Base-by-base conservation (phyloP, 2,329 filamentous ascomycete genomes). In the Fusarium bulbicola region DNA sequence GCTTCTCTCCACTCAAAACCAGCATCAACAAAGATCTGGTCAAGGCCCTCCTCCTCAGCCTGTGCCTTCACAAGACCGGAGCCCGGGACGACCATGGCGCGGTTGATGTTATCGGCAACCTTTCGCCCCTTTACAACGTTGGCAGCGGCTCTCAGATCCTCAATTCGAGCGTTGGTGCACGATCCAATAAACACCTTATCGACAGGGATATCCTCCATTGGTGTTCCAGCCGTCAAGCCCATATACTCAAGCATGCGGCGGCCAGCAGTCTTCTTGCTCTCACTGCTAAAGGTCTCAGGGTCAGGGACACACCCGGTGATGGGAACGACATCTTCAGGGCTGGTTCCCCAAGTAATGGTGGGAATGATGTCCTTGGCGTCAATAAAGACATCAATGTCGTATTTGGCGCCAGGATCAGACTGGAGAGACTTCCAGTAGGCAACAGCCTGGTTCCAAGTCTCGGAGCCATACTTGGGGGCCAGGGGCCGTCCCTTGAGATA, bases 151-250 rank as follows among this genome's bases (percentile, higher is more conserved):
- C 95, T 91, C 74, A 99, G 86, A 86, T 99, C 96, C 84, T 98
- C 96, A 73, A 99, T 98, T 79, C 96, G 91, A 20, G 95, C 94
- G 82, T 99, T 99, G 42, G 96, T 99, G 89, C 96, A 99, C 16
- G 95, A 97, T 50, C 96, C 96, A 77, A 98, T 98, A 82, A 98
- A 99, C 74, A 98, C 91, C 87, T 98, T 98, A 88, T 99, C 96
- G 60, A 98, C 85, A 34, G 87, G 84, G 74, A 99, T 92, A n/a
- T 98, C 95, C 81, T 97, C 90, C 92, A 99, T 96, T 14, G 90
- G 92, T 0, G 93, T 97, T 63, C 95, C 95, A 30, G 95, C 86
- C 11, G 88, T 92, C 60, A 99, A 88, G 40, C 96, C 96, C 96
- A 99, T 99, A 84, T 99, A 99, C 82, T 98, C 92, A 32, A 99